Evolutionary conservation across 2,329 filamentous ascomycete genomes (phyloP).

Genomic region (Ascocoryne sarcoides): DNA sequence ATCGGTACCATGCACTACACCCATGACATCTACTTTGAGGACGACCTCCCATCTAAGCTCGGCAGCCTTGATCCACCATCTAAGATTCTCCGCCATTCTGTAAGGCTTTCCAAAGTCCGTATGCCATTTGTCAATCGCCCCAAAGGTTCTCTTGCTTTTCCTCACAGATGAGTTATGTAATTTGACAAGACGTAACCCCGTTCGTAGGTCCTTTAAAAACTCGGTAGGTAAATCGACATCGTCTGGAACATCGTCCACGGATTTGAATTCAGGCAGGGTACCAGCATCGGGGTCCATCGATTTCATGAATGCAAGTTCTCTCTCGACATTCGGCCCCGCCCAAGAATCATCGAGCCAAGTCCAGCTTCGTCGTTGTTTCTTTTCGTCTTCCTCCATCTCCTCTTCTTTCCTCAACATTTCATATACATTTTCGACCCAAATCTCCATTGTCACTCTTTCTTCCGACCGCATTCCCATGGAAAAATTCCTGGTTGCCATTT

Average conservation of each 20-base stretch:
- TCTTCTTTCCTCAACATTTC: constrained; percentile 70
- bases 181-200: constrained; percentile 71
- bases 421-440: constrained; percentile 73
- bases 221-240: constrained; percentile 51
- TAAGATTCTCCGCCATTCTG: constrained; percentile 82
- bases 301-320: constrained; percentile 72
- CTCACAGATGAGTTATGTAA: constrained; percentile 85
- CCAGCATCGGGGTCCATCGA: constrained; percentile 58
- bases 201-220: constrained; percentile 66
- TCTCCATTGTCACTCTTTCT: constrained; percentile 66
- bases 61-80: constrained; percentile 93
- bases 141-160: constrained; percentile 79
- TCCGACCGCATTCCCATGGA: constrained; percentile 69
- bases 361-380: constrained; percentile 59
- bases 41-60: constrained; percentile 88
- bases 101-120: constrained; percentile 94
- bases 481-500: constrained; percentile 84
- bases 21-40: constrained; percentile 76
- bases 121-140: constrained; percentile 81
- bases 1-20: constrained; percentile 66
- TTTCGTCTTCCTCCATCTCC: constrained; percentile 65
- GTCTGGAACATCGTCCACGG: constrained; percentile 37
- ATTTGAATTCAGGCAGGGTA: constrained; percentile 59
- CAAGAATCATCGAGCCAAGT: constrained; percentile 74
- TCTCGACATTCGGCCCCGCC: constrained; percentile 62